A percentile compares a stretch with the other conserved stretches of the same genome.
These are phyloP conservation scores for Aureobasidium zeae DNA, from an alignment of 2,329 filamentous ascomycete species.

Conservation along the genomic window DNA sequence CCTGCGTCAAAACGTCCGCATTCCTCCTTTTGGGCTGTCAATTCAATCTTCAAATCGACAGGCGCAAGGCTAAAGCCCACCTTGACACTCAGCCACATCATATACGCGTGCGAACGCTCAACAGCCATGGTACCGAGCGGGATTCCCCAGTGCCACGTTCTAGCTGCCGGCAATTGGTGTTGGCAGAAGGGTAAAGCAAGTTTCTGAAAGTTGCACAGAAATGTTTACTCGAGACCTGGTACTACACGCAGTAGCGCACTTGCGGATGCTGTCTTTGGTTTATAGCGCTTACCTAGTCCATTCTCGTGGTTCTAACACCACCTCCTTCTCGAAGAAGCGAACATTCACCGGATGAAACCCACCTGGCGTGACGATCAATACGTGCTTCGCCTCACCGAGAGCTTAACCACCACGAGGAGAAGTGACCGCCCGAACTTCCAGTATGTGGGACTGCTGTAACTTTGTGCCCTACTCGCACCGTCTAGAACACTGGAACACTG, in stretches of 20 bases:
- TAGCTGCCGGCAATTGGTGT: constrained; percentile 10
- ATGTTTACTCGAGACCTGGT: neutral
- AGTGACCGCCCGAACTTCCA: neutral
- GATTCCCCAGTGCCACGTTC: constrained; percentile 12
- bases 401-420: constrained; percentile 6
- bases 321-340: neutral
- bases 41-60: neutral
- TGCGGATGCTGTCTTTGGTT: neutral
- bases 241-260: neutral
- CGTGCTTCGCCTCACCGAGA: constrained; percentile 7
- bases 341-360: constrained; percentile 1
- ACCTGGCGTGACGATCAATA: constrained; percentile 7
- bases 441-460: neutral
- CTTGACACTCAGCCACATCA: constrained; percentile 8
- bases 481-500: too few species aligned
- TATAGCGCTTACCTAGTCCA: neutral
- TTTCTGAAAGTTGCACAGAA: neutral
- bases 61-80: neutral
- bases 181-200: neutral
- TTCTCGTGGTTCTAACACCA: neutral
- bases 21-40: neutral
- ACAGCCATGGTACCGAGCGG: constrained; percentile 12
- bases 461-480: neutral
- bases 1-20: neutral
- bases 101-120: constrained; percentile 7